Evolutionary conservation across 768 basidiomycete species (phyloP).

Genomic region (Amanita phalloides): DNA sequence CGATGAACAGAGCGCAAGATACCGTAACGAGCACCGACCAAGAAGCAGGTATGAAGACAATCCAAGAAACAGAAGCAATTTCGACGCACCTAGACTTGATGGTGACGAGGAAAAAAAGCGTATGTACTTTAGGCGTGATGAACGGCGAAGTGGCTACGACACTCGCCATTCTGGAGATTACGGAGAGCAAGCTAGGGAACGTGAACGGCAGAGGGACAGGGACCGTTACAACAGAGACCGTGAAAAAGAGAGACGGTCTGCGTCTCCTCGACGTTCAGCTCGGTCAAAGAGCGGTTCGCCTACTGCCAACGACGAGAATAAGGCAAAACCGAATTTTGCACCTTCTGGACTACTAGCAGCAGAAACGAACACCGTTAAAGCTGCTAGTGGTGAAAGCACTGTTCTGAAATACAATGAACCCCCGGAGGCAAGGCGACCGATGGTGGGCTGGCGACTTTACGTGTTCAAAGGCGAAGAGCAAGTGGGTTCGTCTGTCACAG

Average conservation of each 20-base stretch:
- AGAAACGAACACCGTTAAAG: constrained; percentile 85
- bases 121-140: not conserved
- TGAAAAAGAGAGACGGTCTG: constrained; percentile 29
- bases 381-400: constrained; percentile 63
- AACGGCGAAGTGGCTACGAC: constrained; percentile 1
- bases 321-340: constrained; percentile 83
- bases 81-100: not conserved
- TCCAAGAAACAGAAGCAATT: not conserved
- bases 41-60: not conserved
- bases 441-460: constrained; percentile 86
- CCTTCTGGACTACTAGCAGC: constrained; percentile 89
- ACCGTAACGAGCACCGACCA: not conserved
- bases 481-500: constrained; percentile 49
- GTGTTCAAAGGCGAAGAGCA: constrained; percentile 96
- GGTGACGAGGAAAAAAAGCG: not conserved
- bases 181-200: constrained; percentile 9
- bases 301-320: constrained; percentile 33
- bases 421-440: constrained; percentile 91
- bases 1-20: not conserved
- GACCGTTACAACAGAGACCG: constrained; percentile 11
- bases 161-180: not conserved
- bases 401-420: constrained; percentile 98
- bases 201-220: constrained; percentile 9
- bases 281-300: constrained; percentile 26
- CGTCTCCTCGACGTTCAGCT: constrained; percentile 28